Evolutionary conservation across 2,329 filamentous ascomycete genomes (phyloP).

Genomic region (Bipolaris cookei): DNA sequence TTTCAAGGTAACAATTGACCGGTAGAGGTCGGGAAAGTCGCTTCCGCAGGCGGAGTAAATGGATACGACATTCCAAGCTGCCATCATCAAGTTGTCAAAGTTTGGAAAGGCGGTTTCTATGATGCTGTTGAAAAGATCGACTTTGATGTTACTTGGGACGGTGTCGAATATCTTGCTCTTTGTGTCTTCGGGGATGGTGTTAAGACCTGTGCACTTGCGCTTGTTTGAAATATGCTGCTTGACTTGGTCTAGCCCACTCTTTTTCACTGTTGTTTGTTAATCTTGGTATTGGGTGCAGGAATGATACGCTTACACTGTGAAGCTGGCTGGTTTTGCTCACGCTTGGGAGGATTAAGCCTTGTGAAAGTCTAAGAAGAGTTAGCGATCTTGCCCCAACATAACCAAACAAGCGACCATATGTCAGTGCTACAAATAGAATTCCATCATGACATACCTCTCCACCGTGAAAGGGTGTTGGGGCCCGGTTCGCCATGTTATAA

Average conservation of each 20-base stretch:
- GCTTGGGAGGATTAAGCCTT: conserved; percentile 17
- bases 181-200: conserved; percentile 28
- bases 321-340: conserved; percentile 2
- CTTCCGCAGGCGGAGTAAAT: conserved; percentile 36
- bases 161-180: conserved; percentile 32
- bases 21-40: conserved; percentile 37
- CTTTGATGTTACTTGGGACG: conserved; percentile 32
- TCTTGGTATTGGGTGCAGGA: background rate
- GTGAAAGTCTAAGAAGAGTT: conserved; percentile 24
- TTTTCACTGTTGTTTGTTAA: conserved; percentile 11
- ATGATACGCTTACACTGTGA: conserved; percentile 11
- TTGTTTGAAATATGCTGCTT: conserved; percentile 35
- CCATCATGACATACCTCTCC: conserved; percentile 31
- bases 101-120: conserved; percentile 36
- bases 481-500: conserved; percentile 24
- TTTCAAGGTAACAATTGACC: conserved; percentile 33
- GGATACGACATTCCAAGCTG: conserved; percentile 41
- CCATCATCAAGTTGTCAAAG: conserved; percentile 41
- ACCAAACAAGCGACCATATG: too few relatives aligned
- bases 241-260: conserved; percentile 23
- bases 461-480: conserved; percentile 18
- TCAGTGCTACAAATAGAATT: too few relatives aligned
- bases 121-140: conserved; percentile 38
- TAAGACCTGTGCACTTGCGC: conserved; percentile 29
- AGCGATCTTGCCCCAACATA: background rate